Evolutionary conservation across 2,329 filamentous ascomycete species (phyloP).

Genomic region (Endothia cerciana): DNA sequence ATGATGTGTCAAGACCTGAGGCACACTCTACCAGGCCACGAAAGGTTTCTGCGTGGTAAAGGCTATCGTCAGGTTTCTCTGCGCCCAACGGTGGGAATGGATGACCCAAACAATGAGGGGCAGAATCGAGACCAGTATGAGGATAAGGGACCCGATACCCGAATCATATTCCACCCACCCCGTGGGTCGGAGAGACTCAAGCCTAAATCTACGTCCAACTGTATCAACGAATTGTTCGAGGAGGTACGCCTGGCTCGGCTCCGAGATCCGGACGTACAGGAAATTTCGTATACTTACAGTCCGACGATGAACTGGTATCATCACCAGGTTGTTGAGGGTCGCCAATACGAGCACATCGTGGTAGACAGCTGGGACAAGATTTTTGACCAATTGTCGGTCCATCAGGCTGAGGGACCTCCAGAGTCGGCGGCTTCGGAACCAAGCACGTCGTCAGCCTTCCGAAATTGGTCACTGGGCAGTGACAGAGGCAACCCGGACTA

Average conservation of each 20-base stretch:
- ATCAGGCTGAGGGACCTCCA: background rate
- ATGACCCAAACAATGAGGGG: background rate
- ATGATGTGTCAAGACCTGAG: constrained; percentile 39
- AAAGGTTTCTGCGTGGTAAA: constrained; percentile 34
- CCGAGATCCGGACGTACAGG: constrained; percentile 30
- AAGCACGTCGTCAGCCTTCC: background rate
- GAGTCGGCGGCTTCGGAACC: background rate
- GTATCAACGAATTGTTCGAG: constrained; percentile 51
- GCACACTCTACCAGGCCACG: constrained; percentile 42
- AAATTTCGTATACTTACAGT: constrained; percentile 47
- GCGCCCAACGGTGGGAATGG: background rate
- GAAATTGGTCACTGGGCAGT: constrained; percentile 8
- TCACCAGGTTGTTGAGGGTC: constrained; percentile 49
- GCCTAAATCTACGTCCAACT: constrained; percentile 36
- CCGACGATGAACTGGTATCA: constrained; percentile 58
- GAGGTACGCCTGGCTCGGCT: constrained; percentile 36
- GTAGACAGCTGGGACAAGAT: constrained; percentile 50
- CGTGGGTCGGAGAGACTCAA: constrained; percentile 32
- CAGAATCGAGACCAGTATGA: constrained; percentile 27
- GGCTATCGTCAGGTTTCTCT: constrained; percentile 45
- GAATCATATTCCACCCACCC: constrained; percentile 54
- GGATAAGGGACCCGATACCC: constrained; percentile 33
- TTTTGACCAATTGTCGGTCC: constrained; percentile 34
- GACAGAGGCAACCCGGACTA: constrained; percentile 8
- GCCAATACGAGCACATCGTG: constrained; percentile 53